phyloP scores from a whole-genome alignment of 2,329 filamentous ascomycete species.

The Neonectria magnoliae region DNA sequence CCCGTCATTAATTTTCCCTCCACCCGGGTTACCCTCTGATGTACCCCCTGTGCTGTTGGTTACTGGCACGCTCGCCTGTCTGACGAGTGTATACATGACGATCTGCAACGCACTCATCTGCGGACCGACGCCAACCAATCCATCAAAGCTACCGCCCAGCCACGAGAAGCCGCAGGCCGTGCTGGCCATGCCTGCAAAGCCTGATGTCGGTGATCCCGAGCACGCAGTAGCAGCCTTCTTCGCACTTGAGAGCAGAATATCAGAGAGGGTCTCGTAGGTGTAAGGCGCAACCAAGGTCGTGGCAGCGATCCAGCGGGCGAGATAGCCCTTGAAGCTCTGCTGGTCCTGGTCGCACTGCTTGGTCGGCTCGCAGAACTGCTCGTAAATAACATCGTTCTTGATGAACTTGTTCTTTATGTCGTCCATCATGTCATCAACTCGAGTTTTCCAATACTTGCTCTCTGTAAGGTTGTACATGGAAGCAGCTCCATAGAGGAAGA shows the following conservation, averaged over 20 bases:
- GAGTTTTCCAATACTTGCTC: conserved; percentile 63
- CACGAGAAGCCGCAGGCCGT: conserved; percentile 76
- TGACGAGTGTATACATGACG: no score
- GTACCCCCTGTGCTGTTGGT: conserved; percentile 67
- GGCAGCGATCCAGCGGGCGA: conserved; percentile 73
- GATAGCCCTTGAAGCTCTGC: conserved; percentile 79
- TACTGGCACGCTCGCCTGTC: no score
- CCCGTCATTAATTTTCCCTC: conserved; percentile 46
- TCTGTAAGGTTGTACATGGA: conserved; percentile 71
- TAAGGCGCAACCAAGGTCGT: conserved; percentile 43
- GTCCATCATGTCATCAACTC: conserved; percentile 67
- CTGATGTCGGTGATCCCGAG: conserved; percentile 4
- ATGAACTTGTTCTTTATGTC: conserved; percentile 65
- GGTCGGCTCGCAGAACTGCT: conserved; percentile 72
- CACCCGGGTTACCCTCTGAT: conserved; percentile 60
- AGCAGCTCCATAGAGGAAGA: conserved; percentile 69
- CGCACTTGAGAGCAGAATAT: no score
- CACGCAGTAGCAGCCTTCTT: conserved; percentile 56
- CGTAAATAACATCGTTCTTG: conserved; percentile 64
- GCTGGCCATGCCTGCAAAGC: conserved; percentile 62
- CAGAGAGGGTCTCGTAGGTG: no score
- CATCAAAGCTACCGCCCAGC: conserved; percentile 67
- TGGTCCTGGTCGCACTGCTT: conserved; percentile 75
- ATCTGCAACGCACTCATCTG: conserved; percentile 75
- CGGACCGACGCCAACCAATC: conserved; percentile 70